These are phyloP conservation scores for Solanum chacoense DNA, from an alignment of 305 asterid species.

Conservation along the genomic window DNA sequence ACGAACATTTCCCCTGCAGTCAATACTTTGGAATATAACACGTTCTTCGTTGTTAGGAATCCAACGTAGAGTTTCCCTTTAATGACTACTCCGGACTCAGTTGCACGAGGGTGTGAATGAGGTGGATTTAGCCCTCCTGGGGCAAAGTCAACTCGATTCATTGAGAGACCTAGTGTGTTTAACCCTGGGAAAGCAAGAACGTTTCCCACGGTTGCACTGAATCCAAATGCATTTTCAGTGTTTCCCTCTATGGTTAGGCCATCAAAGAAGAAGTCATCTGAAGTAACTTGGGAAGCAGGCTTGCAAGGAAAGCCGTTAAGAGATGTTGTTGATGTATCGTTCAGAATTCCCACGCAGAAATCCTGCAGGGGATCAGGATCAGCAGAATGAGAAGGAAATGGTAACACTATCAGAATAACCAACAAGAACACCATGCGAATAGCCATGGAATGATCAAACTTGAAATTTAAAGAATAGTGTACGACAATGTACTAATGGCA, in stretches of 20 bases:
- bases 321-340: neutral
- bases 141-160: conserved; percentile 35
- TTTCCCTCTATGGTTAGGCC: conserved; percentile 24
- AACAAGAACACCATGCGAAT: neutral
- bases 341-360: conserved; percentile 39
- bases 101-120: conserved; percentile 50
- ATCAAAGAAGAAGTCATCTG: conserved; percentile 40
- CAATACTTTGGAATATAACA: conserved; percentile 28
- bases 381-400: conserved; percentile 20
- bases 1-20: conserved; percentile 50
- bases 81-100: conserved; percentile 27
- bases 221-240: conserved; percentile 19
- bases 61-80: conserved; percentile 20
- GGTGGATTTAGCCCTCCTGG: conserved; percentile 54
- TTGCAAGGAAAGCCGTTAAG: conserved; percentile 55
- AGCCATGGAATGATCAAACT: neutral
- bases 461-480: neutral
- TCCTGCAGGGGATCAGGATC: conserved; percentile 61
- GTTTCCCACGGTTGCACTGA: conserved; percentile 13
- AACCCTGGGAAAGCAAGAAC: conserved; percentile 42
- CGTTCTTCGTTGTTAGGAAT: conserved; percentile 16
- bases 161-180: conserved; percentile 44
- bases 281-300: conserved; percentile 25
- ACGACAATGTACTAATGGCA: neutral
- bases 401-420: neutral